phyloP scores from a whole-genome alignment of 441 rosid species.

The Croton laevigatus region DNA sequence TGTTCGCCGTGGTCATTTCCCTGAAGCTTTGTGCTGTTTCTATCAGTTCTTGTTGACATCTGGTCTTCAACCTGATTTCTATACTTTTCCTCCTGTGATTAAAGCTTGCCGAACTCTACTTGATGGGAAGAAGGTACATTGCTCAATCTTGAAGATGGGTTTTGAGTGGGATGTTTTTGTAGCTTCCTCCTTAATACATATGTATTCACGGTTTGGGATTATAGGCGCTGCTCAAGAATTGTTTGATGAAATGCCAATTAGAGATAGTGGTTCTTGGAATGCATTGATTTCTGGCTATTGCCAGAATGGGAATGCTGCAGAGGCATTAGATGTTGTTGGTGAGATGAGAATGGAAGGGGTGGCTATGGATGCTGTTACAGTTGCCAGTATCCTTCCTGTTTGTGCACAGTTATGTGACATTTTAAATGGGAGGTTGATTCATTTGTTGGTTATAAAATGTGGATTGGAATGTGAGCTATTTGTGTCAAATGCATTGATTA shows the following conservation, averaged over 20 bases:
- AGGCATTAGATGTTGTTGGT: slow-evolving; percentile 45
- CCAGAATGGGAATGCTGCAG: slow-evolving; percentile 54
- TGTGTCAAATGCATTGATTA: slow-evolving; percentile 66
- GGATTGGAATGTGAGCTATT: slow-evolving; percentile 55
- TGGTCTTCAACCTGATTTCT: slow-evolving; percentile 67
- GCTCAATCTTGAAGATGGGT: slow-evolving; percentile 62
- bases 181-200: slow-evolving; percentile 61
- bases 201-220: slow-evolving; percentile 52
- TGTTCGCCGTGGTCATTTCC: slow-evolving; percentile 38
- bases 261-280: slow-evolving; percentile 77
- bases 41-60: slow-evolving; percentile 42
- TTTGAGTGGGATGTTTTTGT: slow-evolving; percentile 69
- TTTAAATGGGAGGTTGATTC: slow-evolving; percentile 46
- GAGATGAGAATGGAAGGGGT: slow-evolving; percentile 53
- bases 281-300: slow-evolving; percentile 82
- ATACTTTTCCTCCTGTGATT: slow-evolving; percentile 73
- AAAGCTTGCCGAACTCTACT: slow-evolving; percentile 57
- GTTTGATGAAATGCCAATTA: slow-evolving; percentile 59
- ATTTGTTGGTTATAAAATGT: slow-evolving; percentile 49
- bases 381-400: slow-evolving; percentile 60
- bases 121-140: slow-evolving; percentile 61
- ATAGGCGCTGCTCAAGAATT: slow-evolving; percentile 44
- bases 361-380: slow-evolving; percentile 56
- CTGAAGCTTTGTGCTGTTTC: slow-evolving; percentile 55
- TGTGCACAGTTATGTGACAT: slow-evolving; percentile 53